These are phyloP conservation scores for Pestalotiopsis sp. DNA, from an alignment of 2,329 filamentous ascomycete genomes.

Conservation along the genomic window DNA sequence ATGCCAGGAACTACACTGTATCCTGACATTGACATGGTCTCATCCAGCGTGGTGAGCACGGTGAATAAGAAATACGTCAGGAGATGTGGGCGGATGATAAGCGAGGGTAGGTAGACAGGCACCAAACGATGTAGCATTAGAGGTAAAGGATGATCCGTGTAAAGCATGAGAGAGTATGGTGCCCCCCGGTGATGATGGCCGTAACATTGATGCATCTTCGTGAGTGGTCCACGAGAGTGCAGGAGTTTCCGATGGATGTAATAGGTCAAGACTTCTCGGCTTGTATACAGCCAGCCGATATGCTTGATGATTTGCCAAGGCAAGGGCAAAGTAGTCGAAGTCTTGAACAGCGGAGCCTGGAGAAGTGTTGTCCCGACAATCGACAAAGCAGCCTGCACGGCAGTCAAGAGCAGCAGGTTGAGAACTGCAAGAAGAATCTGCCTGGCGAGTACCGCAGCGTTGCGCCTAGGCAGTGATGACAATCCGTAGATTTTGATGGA, in stretches of 20 bases:
- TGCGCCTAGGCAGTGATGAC: conserved; percentile 47
- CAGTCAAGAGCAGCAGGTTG: conserved; percentile 46
- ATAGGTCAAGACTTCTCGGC: conserved; percentile 66
- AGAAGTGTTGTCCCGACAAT: conserved; percentile 35
- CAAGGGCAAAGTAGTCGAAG: conserved; percentile 48
- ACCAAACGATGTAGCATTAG: conserved; percentile 64
- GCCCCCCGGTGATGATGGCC: conserved; percentile 55
- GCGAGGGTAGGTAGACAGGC: conserved; percentile 65
- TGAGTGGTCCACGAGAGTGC: conserved; percentile 48
- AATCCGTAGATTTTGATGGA: conserved; percentile 67
- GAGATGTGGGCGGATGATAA: conserved; percentile 67
- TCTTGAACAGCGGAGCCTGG: conserved; percentile 43
- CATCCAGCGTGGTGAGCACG: conserved; percentile 63
- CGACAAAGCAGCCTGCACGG: conserved; percentile 42
- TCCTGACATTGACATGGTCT: conserved; percentile 66
- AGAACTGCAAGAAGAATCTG: conserved; percentile 42
- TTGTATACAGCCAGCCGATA: conserved; percentile 40
- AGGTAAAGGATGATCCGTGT: conserved; percentile 68
- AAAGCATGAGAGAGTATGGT: conserved; percentile 61
- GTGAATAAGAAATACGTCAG: conserved; percentile 70
- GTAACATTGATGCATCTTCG: conserved; percentile 42
- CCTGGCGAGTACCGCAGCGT: conserved; percentile 32
- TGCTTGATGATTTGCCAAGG: conserved; percentile 56
- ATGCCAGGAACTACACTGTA: conserved; percentile 61
- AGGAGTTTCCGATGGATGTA: conserved; percentile 71